Conservation (phyloP, 2,329 filamentous ascomycete species). For the Hypoxylon sp. region DNA sequence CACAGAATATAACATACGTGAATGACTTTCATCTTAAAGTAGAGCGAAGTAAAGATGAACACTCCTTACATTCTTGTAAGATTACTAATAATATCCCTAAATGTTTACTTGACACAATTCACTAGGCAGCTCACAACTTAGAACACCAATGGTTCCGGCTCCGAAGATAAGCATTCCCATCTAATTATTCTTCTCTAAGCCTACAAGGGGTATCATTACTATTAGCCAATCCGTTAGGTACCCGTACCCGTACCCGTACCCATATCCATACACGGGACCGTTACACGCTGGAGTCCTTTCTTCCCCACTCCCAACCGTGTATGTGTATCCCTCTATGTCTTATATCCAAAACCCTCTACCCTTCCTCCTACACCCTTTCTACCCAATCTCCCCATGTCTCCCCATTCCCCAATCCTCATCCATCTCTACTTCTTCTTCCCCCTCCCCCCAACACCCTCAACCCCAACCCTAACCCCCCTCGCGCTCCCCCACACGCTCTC, state of each 20-base stretch:
- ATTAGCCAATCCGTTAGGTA: slow-evolving; percentile 9
- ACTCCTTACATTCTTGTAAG: not conserved
- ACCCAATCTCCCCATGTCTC: too few species aligned
- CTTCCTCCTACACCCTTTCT: too few species aligned
- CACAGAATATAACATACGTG: not conserved
- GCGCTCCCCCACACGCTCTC: slow-evolving; percentile 84
- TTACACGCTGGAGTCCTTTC: not conserved
- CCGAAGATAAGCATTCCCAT: slow-evolving; percentile 7
- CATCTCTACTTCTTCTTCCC: slow-evolving; percentile 8
- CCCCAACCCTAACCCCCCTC: slow-evolving; percentile 62
- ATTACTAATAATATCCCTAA: not conserved
- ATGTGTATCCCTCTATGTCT: too few species aligned
- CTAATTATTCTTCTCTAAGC: slow-evolving; percentile 24
- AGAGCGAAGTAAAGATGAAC: too few species aligned
- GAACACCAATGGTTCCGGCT: not conserved
- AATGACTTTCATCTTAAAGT: not conserved
- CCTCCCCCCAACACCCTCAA: slow-evolving; percentile 39
- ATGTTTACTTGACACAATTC: not conserved
- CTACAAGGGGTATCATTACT: slow-evolving; percentile 37
- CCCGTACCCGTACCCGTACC: not conserved
- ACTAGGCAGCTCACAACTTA: not conserved
- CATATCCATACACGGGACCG: not conserved
- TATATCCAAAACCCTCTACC: not conserved
- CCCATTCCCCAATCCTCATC: not conserved
- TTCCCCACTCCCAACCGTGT: not conserved